Percentiles rank a stretch among this genome's conserved stretches.
These are phyloP conservation scores for Jackrogersella minutella DNA, from an alignment of 495 filamentous ascomycete species.

Conservation along the genomic window DNA sequence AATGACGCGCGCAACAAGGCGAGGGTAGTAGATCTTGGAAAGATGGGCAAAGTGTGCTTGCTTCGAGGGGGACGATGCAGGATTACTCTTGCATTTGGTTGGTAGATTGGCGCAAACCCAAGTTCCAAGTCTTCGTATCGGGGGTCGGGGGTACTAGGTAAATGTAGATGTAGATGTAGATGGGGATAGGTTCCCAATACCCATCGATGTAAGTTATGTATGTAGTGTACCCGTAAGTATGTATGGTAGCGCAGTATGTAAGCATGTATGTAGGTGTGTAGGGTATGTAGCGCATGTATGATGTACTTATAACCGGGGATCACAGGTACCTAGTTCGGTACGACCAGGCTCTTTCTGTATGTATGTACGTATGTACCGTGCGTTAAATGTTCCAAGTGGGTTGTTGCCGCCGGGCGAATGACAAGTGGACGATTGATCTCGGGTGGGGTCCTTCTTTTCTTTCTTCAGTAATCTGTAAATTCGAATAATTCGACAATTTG, in stretches of 20 bases:
- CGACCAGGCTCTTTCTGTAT: background rate
- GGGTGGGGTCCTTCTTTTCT: background rate
- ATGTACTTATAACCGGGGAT: conserved; percentile 36
- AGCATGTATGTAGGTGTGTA: conserved; percentile 9
- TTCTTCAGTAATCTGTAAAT: background rate
- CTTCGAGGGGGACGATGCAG: conserved; percentile 37
- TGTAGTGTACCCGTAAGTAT: conserved; percentile 15
- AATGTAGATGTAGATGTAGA: background rate
- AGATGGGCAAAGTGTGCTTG: conserved; percentile 39
- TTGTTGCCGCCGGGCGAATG: conserved; percentile 10
- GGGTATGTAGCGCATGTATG: conserved; percentile 31
- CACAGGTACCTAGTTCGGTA: conserved; percentile 32
- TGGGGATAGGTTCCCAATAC: background rate
- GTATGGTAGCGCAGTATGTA: conserved; percentile 10
- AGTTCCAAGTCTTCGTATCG: conserved; percentile 42
- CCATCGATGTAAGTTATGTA: background rate
- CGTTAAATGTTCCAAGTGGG: conserved; percentile 6
- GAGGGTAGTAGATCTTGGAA: conserved; percentile 47
- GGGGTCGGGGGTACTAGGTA: conserved; percentile 13
- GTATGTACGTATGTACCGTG: background rate
- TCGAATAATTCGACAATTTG: background rate
- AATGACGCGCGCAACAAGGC: conserved; percentile 54
- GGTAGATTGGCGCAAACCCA: conserved; percentile 45
- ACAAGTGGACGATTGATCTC: conserved; percentile 24
- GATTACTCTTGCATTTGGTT: conserved; percentile 46